Percentiles rank a stretch among this genome's conserved stretches.
These are phyloP conservation scores for Cercospora brassicicola DNA, from an alignment of 2,329 filamentous ascomycete genomes.

Conservation along the genomic window DNA sequence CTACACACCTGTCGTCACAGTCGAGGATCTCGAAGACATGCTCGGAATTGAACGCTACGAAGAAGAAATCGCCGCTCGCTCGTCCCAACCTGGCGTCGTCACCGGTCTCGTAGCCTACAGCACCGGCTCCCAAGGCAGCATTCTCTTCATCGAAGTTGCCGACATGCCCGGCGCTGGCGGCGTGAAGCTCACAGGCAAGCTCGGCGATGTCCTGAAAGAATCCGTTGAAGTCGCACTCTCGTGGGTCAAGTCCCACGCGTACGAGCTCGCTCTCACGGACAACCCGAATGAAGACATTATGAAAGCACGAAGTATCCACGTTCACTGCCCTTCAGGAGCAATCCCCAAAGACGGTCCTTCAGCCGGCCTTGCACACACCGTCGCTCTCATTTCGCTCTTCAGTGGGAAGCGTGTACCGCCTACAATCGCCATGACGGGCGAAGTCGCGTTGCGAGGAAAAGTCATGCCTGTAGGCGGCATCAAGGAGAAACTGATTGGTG, in stretches of 20 bases:
- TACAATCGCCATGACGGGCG: conserved; percentile 90
- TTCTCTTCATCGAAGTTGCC: conserved; percentile 96
- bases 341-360: conserved; percentile 87
- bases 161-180: conserved; percentile 93
- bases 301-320: conserved; percentile 90
- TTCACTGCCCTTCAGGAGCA: conserved; percentile 91
- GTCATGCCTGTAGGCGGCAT: conserved; percentile 95
- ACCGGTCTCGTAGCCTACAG: conserved; percentile 95
- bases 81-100: conserved; percentile 80
- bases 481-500: conserved; percentile 97
- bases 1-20: conserved; percentile 72
- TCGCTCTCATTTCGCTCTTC: conserved; percentile 89
- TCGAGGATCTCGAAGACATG: conserved; percentile 84
- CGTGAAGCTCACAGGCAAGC: conserved; percentile 92
- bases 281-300: conserved; percentile 88
- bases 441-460: conserved; percentile 77
- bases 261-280: conserved; percentile 78
- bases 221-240: conserved; percentile 92
- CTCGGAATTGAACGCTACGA: conserved; percentile 91
- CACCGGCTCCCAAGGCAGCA: conserved; percentile 87
- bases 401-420: conserved; percentile 81
- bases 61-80: conserved; percentile 90
- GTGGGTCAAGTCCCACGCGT: conserved; percentile 97
- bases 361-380: conserved; percentile 89
- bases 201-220: conserved; percentile 95